phyloP scores from a whole-genome alignment of 805 yeast species.

The Suhomyces tanzawaensis region DNA sequence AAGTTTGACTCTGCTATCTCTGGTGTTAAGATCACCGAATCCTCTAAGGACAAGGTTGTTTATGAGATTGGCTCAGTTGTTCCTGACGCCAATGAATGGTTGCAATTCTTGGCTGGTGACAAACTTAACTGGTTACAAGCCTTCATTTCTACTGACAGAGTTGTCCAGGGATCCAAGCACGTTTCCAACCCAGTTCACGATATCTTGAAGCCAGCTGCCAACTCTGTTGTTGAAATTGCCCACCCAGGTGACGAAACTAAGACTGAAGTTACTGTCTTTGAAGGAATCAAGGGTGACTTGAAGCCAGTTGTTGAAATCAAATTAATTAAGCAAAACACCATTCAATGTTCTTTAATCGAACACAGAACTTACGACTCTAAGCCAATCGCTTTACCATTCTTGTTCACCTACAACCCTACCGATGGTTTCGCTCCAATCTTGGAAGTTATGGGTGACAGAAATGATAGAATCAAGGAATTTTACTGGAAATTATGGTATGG shows the following conservation, averaged over 20 bases:
- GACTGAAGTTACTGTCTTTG: slow-evolving; percentile 63
- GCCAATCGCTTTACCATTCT: slow-evolving; percentile 73
- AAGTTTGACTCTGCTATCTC: slow-evolving; percentile 21
- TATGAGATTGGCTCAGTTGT: slow-evolving; percentile 38
- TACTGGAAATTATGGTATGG: slow-evolving; percentile 99
- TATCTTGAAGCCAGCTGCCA: slow-evolving; percentile 70
- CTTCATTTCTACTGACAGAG: slow-evolving; percentile 69
- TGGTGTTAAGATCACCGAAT: slow-evolving; percentile 35
- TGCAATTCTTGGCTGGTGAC: slow-evolving; percentile 75
- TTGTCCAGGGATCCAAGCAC: slow-evolving; percentile 83
- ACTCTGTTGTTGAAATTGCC: slow-evolving; percentile 59
- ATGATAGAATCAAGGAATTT: slow-evolving; percentile 88
- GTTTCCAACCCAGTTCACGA: slow-evolving; percentile 76
- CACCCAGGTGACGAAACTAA: slow-evolving; percentile 47
- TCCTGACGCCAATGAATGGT: slow-evolving; percentile 56
- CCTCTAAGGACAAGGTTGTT: slow-evolving; percentile 25
- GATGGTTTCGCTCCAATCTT: slow-evolving; percentile 95
- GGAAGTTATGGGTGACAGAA: slow-evolving; percentile 88
- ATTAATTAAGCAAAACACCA: slow-evolving; percentile 47
- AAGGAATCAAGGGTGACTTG: slow-evolving; percentile 67
- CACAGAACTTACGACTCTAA: slow-evolving; percentile 77
- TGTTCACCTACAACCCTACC: slow-evolving; percentile 74
- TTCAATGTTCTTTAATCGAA: slow-evolving; percentile 77
- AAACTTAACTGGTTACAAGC: slow-evolving; percentile 88
- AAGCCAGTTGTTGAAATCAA: slow-evolving; percentile 65